A percentile compares a stretch with the other conserved stretches of the same genome.
Evolutionary conservation across 768 basidiomycete species (phyloP).

Genomic region (Agaricus blazei): DNA sequence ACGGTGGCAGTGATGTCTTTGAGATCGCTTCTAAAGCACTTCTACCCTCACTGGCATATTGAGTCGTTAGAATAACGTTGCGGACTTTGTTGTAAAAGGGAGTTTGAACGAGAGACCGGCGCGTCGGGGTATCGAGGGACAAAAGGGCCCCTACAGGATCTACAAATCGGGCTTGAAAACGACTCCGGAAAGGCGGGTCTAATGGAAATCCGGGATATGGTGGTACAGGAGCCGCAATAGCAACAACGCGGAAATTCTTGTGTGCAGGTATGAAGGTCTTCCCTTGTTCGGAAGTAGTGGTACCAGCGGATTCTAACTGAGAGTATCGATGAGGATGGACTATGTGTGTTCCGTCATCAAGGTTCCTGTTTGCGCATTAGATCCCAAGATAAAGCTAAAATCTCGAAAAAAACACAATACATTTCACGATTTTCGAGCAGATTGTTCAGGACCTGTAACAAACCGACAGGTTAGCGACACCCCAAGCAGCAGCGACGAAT

Average conservation of each 20-base stretch:
- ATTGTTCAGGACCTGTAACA: constrained; percentile 51
- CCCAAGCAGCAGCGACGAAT: background rate
- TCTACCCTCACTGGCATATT: constrained; percentile 56
- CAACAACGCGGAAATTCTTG: constrained; percentile 63
- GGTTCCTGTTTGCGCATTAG: constrained; percentile 37
- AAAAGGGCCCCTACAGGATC: constrained; percentile 53
- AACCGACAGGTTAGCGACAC: constrained; percentile 5
- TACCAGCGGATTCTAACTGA: constrained; percentile 34
- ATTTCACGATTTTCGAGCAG: constrained; percentile 70
- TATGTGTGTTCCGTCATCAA: constrained; percentile 68
- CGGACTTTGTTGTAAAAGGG: constrained; percentile 41
- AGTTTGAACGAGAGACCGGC: constrained; percentile 2
- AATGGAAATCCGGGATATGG: constrained; percentile 63
- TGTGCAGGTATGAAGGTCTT: constrained; percentile 60
- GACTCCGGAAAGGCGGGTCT: constrained; percentile 64
- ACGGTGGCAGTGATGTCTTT: constrained; percentile 49
- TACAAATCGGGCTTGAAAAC: constrained; percentile 64
- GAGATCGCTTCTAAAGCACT: constrained; percentile 49
- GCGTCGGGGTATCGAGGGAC: constrained; percentile 28
- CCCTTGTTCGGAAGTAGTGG: constrained; percentile 24
- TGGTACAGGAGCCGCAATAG: constrained; percentile 65
- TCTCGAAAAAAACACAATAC: constrained; percentile 21
- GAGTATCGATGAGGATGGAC: constrained; percentile 58
- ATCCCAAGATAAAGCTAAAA: background rate
- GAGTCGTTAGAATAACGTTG: constrained; percentile 55